Evolutionary conservation across 768 basidiomycete species (phyloP).

Genomic region (Gloeophyllum trabeum): DNA sequence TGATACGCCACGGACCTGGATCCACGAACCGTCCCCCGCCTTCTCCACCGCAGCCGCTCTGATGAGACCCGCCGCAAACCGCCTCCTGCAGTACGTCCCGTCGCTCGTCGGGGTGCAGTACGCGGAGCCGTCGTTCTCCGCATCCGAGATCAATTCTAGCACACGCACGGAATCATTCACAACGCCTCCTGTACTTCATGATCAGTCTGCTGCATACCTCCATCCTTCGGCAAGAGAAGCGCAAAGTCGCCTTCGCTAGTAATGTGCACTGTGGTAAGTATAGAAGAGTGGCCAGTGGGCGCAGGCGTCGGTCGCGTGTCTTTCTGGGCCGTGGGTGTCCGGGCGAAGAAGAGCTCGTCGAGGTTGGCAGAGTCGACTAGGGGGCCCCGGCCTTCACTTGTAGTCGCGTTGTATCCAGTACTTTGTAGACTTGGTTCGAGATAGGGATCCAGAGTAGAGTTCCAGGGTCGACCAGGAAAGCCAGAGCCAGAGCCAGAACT

Average conservation of each 20-base stretch:
- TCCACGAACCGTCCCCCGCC: constrained; percentile 25
- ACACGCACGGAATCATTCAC: constrained; percentile 2
- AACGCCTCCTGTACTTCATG: constrained; percentile 1
- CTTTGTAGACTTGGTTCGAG: too few relatives aligned
- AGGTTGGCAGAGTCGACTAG: too few relatives aligned
- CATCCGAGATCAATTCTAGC: constrained; percentile 26
- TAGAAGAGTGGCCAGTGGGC: constrained; percentile 23
- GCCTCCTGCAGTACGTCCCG: constrained; percentile 15
- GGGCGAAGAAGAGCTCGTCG: too few relatives aligned
- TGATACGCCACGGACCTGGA: constrained; percentile 27
- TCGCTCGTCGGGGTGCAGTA: constrained; percentile 21
- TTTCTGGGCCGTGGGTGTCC: too few relatives aligned
- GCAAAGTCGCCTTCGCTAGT: constrained; percentile 18
- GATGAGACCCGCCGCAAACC: constrained; percentile 24
- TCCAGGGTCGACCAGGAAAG: too few relatives aligned
- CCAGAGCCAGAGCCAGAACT: too few relatives aligned
- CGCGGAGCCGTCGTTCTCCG: constrained; percentile 24
- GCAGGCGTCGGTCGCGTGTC: constrained; percentile 24
- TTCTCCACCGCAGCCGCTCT: constrained; percentile 20
- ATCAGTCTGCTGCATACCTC: constrained; percentile 15
- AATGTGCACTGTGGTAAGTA: constrained; percentile 25
- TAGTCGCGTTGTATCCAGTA: too few relatives aligned
- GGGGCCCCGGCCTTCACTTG: too few relatives aligned
- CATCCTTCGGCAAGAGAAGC: constrained; percentile 21
- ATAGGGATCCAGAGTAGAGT: too few relatives aligned